Percentiles rank a stretch among this genome's conserved stretches.
Evolutionary conservation across 1,284 basidiomycete species (phyloP).

Genomic region (Trichosporon coremiiforme): DNA sequence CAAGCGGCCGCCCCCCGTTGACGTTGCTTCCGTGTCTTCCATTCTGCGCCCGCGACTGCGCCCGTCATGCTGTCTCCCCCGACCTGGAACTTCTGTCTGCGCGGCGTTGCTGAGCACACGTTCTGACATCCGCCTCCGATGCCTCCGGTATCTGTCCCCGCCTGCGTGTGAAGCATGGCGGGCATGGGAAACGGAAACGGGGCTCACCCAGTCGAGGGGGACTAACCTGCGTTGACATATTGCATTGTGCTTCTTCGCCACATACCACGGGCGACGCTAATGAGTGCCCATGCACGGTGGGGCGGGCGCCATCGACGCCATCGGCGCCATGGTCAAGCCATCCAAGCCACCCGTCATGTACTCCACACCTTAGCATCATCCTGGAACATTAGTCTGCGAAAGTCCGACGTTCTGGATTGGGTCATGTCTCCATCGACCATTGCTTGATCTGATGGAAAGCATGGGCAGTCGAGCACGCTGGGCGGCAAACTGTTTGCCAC

Average conservation of each 20-base stretch:
- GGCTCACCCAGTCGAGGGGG: no score
- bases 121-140: neutral
- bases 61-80: neutral
- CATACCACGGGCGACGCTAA: neutral
- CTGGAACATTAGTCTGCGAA: neutral
- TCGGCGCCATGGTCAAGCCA: neutral
- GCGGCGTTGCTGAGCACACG: no score
- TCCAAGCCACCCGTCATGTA: slow-evolving; percentile 5
- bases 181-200: neutral
- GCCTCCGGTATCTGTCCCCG: neutral
- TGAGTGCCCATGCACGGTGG: neutral
- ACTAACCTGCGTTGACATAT: neutral
- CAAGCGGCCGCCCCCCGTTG: neutral
- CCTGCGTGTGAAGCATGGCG: no score
- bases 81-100: neutral
- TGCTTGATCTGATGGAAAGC: no score
- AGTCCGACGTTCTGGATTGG: neutral
- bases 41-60: no score
- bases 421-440: no score
- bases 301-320: neutral
- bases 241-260: neutral
- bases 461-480: no score
- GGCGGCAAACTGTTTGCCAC: neutral
- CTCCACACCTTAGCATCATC: neutral
- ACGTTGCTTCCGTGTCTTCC: neutral